phyloP scores from a whole-genome alignment of 805 yeast genomes.

The Cyberlindnera amylophila region DNA sequence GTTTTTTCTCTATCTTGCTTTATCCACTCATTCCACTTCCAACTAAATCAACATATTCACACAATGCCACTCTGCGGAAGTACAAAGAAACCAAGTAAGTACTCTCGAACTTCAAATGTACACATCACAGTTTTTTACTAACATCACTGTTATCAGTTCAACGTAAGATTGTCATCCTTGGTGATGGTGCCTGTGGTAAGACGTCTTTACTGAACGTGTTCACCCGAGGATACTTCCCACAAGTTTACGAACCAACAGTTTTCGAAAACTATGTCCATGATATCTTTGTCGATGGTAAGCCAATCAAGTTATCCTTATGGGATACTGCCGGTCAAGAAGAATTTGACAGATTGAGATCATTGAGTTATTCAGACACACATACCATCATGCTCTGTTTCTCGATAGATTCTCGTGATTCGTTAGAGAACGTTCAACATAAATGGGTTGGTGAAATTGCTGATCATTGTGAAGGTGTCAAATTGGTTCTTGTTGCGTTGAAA shows the following conservation, averaged over 20 bases:
- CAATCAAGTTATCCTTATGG: conserved; percentile 91
- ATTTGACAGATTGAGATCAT: conserved; percentile 87
- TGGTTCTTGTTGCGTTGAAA: conserved; percentile 89
- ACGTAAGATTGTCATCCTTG: conserved; percentile 89
- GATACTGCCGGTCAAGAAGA: conserved; percentile 99
- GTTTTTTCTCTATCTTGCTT: background rate
- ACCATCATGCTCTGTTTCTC: conserved; percentile 95
- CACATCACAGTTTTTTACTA: too few relatives aligned
- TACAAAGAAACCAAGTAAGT: conserved; percentile 36
- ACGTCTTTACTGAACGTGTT: conserved; percentile 92
- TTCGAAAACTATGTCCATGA: conserved; percentile 97
- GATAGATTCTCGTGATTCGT: conserved; percentile 89
- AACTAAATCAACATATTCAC: background rate
- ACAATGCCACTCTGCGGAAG: conserved; percentile 43
- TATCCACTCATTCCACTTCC: too few relatives aligned
- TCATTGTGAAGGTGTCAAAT: conserved; percentile 93
- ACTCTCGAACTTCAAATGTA: too few relatives aligned
- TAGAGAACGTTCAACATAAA: conserved; percentile 90
- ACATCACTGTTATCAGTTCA: conserved; percentile 48
- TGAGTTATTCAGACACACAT: conserved; percentile 93
- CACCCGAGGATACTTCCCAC: conserved; percentile 96
- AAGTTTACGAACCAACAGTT: conserved; percentile 96
- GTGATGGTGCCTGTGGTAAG: conserved; percentile 99
- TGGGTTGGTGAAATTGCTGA: conserved; percentile 98
- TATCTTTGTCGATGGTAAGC: conserved; percentile 90